Evolutionary conservation across 257 asterid genomes (phyloP).

Genomic region (Nemophila menziesii): DNA sequence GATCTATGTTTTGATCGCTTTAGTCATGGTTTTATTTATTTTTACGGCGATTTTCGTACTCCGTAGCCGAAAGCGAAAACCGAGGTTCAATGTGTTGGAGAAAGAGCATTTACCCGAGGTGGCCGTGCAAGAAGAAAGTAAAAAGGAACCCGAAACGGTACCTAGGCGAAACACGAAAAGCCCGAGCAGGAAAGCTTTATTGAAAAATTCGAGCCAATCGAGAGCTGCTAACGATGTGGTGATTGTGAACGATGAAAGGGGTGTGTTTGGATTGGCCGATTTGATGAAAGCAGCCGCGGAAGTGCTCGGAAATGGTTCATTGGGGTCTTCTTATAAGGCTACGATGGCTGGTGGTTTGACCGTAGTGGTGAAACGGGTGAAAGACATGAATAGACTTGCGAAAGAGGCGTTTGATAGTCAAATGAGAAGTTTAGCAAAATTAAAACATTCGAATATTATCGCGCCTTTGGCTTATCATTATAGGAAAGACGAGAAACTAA

Average conservation of each 20-base stretch:
- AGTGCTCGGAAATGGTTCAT: conserved; percentile 47
- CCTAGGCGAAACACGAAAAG: conserved; percentile 5
- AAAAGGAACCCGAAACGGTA: conserved; percentile 12
- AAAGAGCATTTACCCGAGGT: conserved; percentile 12
- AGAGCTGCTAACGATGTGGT: conserved; percentile 34
- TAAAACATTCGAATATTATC: conserved; percentile 49
- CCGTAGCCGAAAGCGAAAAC: conserved; percentile 26
- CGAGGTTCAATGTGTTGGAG: background rate
- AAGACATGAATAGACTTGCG: conserved; percentile 36
- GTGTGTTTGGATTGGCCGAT: conserved; percentile 56
- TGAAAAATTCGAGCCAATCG: conserved; percentile 9
- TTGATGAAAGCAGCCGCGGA: conserved; percentile 81
- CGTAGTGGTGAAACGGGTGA: conserved; percentile 69
- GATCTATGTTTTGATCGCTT: conserved; percentile 11
- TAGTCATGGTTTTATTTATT: conserved; percentile 20
- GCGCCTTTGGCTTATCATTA: conserved; percentile 67
- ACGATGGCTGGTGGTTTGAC: conserved; percentile 39
- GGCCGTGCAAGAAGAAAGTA: conserved; percentile 7
- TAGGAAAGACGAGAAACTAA: conserved; percentile 64
- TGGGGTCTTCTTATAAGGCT: conserved; percentile 66
- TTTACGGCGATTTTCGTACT: conserved; percentile 17
- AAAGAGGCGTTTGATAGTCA: conserved; percentile 54
- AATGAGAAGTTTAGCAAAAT: conserved; percentile 43
- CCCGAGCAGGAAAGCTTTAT: conserved; percentile 8
- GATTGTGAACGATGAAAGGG: conserved; percentile 41